These are phyloP conservation scores for Metschnikowia sp. DNA, from an alignment of 805 yeast species.

Conservation along the genomic window DNA sequence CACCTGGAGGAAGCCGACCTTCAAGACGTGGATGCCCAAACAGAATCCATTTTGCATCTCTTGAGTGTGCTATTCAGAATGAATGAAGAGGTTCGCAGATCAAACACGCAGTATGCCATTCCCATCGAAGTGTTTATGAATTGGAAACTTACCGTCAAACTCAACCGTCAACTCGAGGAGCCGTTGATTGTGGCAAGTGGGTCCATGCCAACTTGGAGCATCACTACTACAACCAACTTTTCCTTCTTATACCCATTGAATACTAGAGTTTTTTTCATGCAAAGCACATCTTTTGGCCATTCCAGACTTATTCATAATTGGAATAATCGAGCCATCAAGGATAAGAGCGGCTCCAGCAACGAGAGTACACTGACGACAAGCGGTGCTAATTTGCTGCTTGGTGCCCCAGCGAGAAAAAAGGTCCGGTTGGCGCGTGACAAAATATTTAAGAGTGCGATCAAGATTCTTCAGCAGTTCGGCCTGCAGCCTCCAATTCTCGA, in stretches of 20 bases:
- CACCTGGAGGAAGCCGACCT: constrained; percentile 17
- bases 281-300: constrained; percentile 88
- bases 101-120: constrained; percentile 16
- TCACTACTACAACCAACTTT: constrained; percentile 64
- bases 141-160: constrained; percentile 79
- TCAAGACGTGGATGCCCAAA: constrained; percentile 24
- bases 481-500: constrained; percentile 78
- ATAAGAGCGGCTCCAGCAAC: constrained; percentile 26
- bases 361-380: constrained; percentile 2
- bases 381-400: constrained; percentile 45
- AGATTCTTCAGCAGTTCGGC: constrained; percentile 73
- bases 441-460: constrained; percentile 72
- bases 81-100: constrained; percentile 20
- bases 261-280: constrained; percentile 71
- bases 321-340: constrained; percentile 39
- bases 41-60: constrained; percentile 44
- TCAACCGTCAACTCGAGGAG: constrained; percentile 85
- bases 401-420: constrained; percentile 76
- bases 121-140: constrained; percentile 50
- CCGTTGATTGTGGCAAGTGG: constrained; percentile 86
- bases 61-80: constrained; percentile 46
- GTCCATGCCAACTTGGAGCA: constrained; percentile 80
- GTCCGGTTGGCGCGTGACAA: constrained; percentile 70
- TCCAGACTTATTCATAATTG: constrained; percentile 77
- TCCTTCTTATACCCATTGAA: constrained; percentile 86